Base-by-base conservation (phyloP, 1,139 yeast genomes). In the Kurtzmaniella quercitrusa region DNA sequence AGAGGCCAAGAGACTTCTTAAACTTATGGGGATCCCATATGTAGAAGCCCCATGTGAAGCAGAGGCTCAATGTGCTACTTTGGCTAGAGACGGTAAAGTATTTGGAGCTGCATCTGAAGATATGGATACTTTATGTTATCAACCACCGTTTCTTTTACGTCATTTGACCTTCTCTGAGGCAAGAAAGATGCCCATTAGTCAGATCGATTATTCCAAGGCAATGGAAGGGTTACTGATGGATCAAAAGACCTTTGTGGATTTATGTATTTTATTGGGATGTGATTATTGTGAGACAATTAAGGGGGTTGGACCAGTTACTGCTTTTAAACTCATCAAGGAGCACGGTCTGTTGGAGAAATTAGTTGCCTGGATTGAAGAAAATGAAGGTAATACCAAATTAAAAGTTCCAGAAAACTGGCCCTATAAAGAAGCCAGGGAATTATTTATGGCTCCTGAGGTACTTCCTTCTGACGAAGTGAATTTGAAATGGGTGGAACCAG, bases 101-200 rank as follows among this genome's bases (percentile, higher is more conserved):
- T 93, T 82, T 60, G 98, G 96, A 11, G 96, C 98, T 2, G 99
- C 98, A 1, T 87, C 96, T 2, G 99, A 93, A 62, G 99, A 93
- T 78, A 93, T 93, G 98, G 99, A 93, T 65, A 94, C 98, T 0
- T 65, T 93, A 46, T 93, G 98, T 57, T 93, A 93, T 61, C 82
- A 81, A 44, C 88, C 98, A 1, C 95, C 96, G 2, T 81, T 70
- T 48, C 67, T 93, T 46, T 70, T 93, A 49, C 78, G 98, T 53
- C 96, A 93, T 61, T 74, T 93, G 64, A 93, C 98, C 0, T 93
- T 91, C 50, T 82, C 97, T 1, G 98, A 94, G 60, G 94, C 95
- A 23, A 77, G 95, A 57, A 93, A 93, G 60, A 79, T 88, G 65
- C 97, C 98, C 9, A 85, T 93, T 44, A 90, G 88, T 50, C 97